phyloP scores from a whole-genome alignment of 441 rosid genomes.

The Viola pubescens region DNA sequence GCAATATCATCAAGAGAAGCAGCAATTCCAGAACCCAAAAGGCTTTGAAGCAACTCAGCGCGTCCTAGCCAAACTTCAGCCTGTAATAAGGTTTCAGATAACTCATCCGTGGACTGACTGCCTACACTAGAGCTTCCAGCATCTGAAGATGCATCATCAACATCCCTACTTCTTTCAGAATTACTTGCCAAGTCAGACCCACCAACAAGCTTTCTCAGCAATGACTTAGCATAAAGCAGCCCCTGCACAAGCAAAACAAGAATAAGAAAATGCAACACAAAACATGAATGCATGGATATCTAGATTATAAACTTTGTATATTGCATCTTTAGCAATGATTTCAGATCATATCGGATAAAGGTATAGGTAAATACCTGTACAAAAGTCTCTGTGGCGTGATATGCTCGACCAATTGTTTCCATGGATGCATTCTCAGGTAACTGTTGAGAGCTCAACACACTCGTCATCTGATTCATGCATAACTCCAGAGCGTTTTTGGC shows the following conservation, averaged over 20 bases:
- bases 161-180: constrained; percentile 70
- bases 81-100: constrained; percentile 62
- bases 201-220: constrained; percentile 72
- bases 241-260: constrained; percentile 50
- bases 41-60: constrained; percentile 97
- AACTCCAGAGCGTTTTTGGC: constrained; percentile 81
- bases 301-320: constrained; percentile 1
- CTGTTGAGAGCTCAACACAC: constrained; percentile 68
- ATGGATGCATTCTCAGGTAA: constrained; percentile 84
- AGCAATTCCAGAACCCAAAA: constrained; percentile 94
- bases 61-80: constrained; percentile 86
- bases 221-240: constrained; percentile 71
- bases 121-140: constrained; percentile 91
- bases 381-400: constrained; percentile 88
- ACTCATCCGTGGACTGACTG: constrained; percentile 77
- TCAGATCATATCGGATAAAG: constrained; percentile 3
- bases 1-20: constrained; percentile 95
- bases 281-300: background rate
- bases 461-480: constrained; percentile 82
- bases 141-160: constrained; percentile 87
- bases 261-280: constrained; percentile 4
- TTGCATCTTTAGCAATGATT: constrained; percentile 9
- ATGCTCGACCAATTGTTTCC: constrained; percentile 90
- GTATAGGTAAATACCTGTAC: constrained; percentile 55
- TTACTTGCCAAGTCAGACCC: constrained; percentile 44